These are phyloP conservation scores for Lepiota venenata DNA, from an alignment of 768 basidiomycete species.

Conservation along the genomic window DNA sequence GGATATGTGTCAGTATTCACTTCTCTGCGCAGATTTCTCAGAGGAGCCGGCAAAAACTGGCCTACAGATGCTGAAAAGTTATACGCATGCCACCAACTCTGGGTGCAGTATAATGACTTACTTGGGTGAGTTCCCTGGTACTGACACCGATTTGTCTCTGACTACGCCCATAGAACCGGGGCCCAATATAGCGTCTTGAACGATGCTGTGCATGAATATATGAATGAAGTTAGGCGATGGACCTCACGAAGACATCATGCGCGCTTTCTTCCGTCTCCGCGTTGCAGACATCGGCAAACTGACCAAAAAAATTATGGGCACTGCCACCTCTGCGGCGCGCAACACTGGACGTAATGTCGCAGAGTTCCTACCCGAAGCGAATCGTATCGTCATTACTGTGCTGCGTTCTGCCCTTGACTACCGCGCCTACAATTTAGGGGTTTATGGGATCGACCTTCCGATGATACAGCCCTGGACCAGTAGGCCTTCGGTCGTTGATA, in stretches of 20 bases:
- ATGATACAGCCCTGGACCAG: slow-evolving; percentile 87
- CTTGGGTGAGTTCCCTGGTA: slow-evolving; percentile 45
- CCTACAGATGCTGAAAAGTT: slow-evolving; percentile 85
- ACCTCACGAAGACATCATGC: slow-evolving; percentile 70
- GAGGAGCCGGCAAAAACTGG: slow-evolving; percentile 67
- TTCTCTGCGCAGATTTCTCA: slow-evolving; percentile 65
- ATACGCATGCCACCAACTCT: slow-evolving; percentile 75
- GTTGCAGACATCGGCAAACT: slow-evolving; percentile 65
- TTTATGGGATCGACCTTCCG: slow-evolving; percentile 75
- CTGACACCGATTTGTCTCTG: background rate
- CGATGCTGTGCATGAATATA: slow-evolving; percentile 66
- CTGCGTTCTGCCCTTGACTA: slow-evolving; percentile 73
- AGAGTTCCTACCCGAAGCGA: slow-evolving; percentile 60
- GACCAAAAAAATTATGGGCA: slow-evolving; percentile 55
- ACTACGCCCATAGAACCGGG: slow-evolving; percentile 37
- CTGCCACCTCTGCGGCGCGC: slow-evolving; percentile 40
- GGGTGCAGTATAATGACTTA: slow-evolving; percentile 71
- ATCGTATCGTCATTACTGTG: slow-evolving; percentile 61
- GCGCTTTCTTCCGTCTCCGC: slow-evolving; percentile 79
- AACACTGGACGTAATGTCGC: slow-evolving; percentile 41
- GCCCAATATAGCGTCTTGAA: slow-evolving; percentile 63
- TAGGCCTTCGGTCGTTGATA: slow-evolving; percentile 60
- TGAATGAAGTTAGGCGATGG: slow-evolving; percentile 54
- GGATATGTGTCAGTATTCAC: background rate
- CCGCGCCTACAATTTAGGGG: slow-evolving; percentile 62